Conservation (phyloP, 2,329 filamentous ascomycete genomes). For the Trichoderma sp. region DNA sequence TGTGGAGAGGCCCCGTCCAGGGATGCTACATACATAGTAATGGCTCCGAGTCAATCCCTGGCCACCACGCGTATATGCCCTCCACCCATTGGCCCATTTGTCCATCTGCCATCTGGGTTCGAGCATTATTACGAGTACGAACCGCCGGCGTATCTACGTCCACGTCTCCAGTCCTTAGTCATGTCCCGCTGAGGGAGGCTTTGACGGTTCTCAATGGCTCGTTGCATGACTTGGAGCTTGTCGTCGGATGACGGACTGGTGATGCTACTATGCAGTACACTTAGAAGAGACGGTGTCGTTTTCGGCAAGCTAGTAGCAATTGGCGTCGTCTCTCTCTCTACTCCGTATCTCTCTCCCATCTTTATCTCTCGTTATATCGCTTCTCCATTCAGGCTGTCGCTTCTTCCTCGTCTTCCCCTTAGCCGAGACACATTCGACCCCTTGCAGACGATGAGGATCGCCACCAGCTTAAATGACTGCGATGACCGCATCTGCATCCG, state of each 20-base stretch:
- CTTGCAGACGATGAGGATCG: conserved; percentile 8
- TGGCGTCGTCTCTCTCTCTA: neutral
- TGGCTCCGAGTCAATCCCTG: neutral
- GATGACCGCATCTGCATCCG: neutral
- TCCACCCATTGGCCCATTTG: neutral
- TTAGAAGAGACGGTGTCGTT: neutral
- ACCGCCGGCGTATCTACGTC: neutral
- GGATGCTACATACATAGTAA: neutral
- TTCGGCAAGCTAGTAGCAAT: neutral
- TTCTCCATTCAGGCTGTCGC: neutral
- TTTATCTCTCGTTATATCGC: neutral
- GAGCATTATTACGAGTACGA: conserved; percentile 4
- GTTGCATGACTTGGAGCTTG: neutral
- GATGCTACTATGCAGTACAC: neutral
- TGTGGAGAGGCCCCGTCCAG: neutral
- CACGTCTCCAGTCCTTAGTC: neutral
- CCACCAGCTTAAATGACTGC: neutral
- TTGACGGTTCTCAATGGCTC: neutral
- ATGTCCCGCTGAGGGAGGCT: neutral
- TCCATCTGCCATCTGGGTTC: neutral
- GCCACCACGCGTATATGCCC: conserved; percentile 1
- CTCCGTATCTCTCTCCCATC: too few relatives aligned
- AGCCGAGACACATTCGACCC: neutral
- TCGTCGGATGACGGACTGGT: neutral
- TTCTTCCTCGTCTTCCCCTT: neutral